A percentile compares a stretch with the other conserved stretches of the same genome.
Conservation (phyloP, 306 rosid species). For the Quercus dentata region DNA sequence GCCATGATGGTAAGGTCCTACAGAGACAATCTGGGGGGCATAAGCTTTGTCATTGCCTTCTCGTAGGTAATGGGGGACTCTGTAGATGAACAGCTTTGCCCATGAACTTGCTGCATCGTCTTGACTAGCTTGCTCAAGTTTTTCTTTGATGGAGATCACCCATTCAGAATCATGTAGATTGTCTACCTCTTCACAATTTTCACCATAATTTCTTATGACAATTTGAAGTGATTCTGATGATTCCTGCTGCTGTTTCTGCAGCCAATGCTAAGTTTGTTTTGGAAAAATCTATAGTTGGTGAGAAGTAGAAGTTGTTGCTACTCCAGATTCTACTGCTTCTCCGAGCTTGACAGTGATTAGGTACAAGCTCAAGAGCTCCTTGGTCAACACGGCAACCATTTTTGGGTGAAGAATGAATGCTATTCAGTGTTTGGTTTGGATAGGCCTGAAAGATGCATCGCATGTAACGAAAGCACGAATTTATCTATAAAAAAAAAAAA, state of each 20-base stretch:
- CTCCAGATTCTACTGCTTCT: conserved; percentile 68
- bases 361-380: conserved; percentile 85
- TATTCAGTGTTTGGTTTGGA: conserved; percentile 14
- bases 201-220: conserved; percentile 26
- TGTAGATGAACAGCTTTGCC: conserved; percentile 66
- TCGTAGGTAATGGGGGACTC: conserved; percentile 66
- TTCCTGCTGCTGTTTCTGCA: conserved; percentile 40
- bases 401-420: not conserved
- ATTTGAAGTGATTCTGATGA: conserved; percentile 47
- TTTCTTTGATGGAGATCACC: conserved; percentile 64
- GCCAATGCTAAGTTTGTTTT: conserved; percentile 18
- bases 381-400: conserved; percentile 89
- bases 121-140: conserved; percentile 63
- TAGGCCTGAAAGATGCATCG: not conserved
- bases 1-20: conserved; percentile 90
- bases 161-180: conserved; percentile 59
- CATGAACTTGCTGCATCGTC: conserved; percentile 73
- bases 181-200: conserved; percentile 30
- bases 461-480: conserved; percentile 15
- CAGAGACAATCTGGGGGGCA: conserved; percentile 68
- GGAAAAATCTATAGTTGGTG: conserved; percentile 34
- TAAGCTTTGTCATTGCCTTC: conserved; percentile 81
- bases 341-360: conserved; percentile 78
- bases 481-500: too few relatives aligned
- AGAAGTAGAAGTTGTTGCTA: conserved; percentile 32